phyloP scores from a whole-genome alignment of 2,329 filamentous ascomycete species.

The Penicillium sp. region DNA sequence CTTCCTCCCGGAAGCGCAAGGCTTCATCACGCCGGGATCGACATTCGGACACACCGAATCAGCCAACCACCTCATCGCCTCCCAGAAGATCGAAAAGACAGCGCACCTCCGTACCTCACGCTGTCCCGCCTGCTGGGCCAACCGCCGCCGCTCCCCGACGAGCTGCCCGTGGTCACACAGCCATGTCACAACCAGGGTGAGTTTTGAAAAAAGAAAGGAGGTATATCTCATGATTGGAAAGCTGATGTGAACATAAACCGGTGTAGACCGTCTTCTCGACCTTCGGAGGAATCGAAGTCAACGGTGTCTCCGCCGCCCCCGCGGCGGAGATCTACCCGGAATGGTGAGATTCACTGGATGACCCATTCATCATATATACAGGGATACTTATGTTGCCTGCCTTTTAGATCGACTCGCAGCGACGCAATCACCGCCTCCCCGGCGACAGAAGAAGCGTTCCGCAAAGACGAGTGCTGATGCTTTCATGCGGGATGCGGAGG shows the following conservation, averaged over 20 bases:
- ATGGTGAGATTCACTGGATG: slow-evolving; percentile 54
- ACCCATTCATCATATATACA: neutral
- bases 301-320: slow-evolving; percentile 57
- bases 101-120: slow-evolving; percentile 54
- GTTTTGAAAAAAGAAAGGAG: slow-evolving; percentile 14
- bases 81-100: slow-evolving; percentile 66
- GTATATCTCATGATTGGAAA: neutral
- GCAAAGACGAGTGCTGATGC: slow-evolving; percentile 59
- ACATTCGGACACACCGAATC: slow-evolving; percentile 36
- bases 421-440: slow-evolving; percentile 34
- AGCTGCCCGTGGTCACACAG: slow-evolving; percentile 32
- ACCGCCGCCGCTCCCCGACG: slow-evolving; percentile 44
- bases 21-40: slow-evolving; percentile 51
- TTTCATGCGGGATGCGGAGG: slow-evolving; percentile 66
- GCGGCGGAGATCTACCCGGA: slow-evolving; percentile 67
- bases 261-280: slow-evolving; percentile 58
- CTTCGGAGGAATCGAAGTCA: slow-evolving; percentile 58
- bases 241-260: slow-evolving; percentile 17
- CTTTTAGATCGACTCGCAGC: slow-evolving; percentile 32
- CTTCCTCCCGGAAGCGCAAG: slow-evolving; percentile 71
- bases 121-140: slow-evolving; percentile 38
- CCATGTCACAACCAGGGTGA: slow-evolving; percentile 44
- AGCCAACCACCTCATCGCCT: slow-evolving; percentile 28
- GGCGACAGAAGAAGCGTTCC: slow-evolving; percentile 52
- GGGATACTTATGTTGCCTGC: slow-evolving; percentile 7